These are phyloP conservation scores for Rosa lucieae DNA, from an alignment of 306 rosid genomes.

Conservation along the genomic window DNA sequence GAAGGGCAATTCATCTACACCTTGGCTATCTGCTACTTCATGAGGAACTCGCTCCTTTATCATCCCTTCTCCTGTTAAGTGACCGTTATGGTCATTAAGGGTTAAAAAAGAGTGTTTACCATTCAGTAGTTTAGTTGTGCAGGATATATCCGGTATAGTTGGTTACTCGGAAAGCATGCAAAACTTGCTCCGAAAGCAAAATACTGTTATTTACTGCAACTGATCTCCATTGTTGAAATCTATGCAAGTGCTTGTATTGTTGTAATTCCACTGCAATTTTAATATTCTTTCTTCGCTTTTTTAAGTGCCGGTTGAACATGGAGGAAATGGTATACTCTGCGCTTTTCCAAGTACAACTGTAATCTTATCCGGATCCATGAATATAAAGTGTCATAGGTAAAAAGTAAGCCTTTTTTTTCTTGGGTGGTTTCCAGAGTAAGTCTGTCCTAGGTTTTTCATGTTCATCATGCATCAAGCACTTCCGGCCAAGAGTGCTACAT, in stretches of 20 bases:
- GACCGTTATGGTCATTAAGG: slow-evolving; percentile 26
- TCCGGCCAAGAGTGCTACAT: background rate
- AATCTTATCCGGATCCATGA: background rate
- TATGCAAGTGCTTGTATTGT: slow-evolving; percentile 24
- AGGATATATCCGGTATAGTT: slow-evolving; percentile 22
- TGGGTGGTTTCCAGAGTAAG: background rate
- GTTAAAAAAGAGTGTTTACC: slow-evolving; percentile 26
- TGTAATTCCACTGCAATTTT: background rate
- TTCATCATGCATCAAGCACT: background rate
- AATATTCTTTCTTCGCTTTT: background rate
- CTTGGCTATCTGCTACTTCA: slow-evolving; percentile 15
- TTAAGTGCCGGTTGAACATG: background rate
- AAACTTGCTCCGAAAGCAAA: slow-evolving; percentile 37
- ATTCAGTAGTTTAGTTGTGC: slow-evolving; percentile 35
- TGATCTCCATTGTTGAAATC: slow-evolving; percentile 34
- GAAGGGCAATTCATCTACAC: slow-evolving; percentile 15
- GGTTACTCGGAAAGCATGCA: slow-evolving; percentile 44
- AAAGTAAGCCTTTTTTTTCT: background rate
- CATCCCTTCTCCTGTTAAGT: slow-evolving; percentile 5
- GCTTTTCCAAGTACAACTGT: background rate
- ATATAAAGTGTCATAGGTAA: background rate
- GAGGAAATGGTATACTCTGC: background rate
- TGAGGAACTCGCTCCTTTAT: slow-evolving; percentile 14
- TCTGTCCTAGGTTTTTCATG: background rate
- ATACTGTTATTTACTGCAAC: slow-evolving; percentile 32